phyloP scores from a whole-genome alignment of 192 early-diverging fungal species.

The Coemansia sp. region DNA sequence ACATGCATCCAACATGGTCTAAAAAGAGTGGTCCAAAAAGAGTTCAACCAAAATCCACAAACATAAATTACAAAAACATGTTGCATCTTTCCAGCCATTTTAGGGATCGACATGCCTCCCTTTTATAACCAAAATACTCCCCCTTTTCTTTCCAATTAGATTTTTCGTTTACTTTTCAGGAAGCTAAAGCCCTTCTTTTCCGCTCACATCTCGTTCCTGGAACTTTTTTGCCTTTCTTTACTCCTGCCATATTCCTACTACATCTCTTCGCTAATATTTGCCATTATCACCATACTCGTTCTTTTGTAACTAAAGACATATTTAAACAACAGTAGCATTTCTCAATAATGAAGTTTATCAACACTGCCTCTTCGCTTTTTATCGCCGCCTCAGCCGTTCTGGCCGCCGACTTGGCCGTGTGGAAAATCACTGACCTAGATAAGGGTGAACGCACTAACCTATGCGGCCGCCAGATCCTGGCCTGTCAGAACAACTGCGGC shows the following conservation, averaged over 20 bases:
- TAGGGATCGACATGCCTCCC: not conserved
- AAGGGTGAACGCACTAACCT: constrained; percentile 37
- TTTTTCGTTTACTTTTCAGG: not conserved
- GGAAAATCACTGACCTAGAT: constrained; percentile 46
- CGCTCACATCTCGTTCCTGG: not conserved
- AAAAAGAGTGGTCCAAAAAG: too few species aligned
- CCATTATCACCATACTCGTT: too few species aligned
- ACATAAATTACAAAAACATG: too few species aligned
- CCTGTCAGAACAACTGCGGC: constrained; percentile 56
- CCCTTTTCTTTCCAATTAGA: not conserved
- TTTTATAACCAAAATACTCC: not conserved
- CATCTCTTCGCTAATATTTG: not conserved
- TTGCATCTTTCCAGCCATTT: constrained; percentile 2
- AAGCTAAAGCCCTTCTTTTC: not conserved
- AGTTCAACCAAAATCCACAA: too few species aligned
- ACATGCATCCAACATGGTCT: too few species aligned
- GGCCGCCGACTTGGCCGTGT: constrained; percentile 21
- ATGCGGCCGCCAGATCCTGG: constrained; percentile 45
- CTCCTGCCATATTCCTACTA: not conserved
- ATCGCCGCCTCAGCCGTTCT: constrained; percentile 15
- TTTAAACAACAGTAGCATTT: not conserved
- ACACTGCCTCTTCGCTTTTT: constrained; percentile 16
- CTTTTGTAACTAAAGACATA: not conserved
- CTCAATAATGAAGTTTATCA: constrained; percentile 26
- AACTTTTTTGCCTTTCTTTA: not conserved